Percentiles rank a stretch among this genome's conserved stretches.
phyloP scores from a whole-genome alignment of 1,284 basidiomycete species.

The Irpex rosettiformis region DNA sequence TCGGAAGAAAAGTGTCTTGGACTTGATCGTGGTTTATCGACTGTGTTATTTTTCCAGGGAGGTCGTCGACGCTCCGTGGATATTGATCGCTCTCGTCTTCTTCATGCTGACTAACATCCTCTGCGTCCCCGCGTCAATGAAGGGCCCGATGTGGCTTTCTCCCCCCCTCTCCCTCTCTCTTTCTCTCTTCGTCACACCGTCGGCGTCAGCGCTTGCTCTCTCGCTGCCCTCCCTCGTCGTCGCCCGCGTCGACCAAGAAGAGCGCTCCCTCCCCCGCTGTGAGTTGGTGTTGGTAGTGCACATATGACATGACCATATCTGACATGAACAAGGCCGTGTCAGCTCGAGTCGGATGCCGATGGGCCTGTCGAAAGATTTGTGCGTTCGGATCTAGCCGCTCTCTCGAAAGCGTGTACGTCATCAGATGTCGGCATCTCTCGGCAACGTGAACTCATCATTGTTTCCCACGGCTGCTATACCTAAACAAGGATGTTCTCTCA shows the following conservation, averaged over 20 bases:
- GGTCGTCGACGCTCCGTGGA: background rate
- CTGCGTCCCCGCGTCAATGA: background rate
- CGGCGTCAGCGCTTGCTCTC: no score
- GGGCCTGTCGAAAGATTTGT: background rate
- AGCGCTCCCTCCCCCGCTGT: no score
- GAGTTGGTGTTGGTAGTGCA: no score
- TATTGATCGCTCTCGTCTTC: background rate
- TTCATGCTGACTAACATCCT: background rate
- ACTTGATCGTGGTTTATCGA: background rate
- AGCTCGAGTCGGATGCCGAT: background rate
- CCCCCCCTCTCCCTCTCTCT: background rate
- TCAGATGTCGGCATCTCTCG: background rate
- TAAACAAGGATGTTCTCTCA: no score
- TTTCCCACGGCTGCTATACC: background rate
- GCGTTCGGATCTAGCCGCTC: conserved; percentile 2
- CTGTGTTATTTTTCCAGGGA: background rate
- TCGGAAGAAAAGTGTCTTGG: background rate
- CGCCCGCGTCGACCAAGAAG: no score
- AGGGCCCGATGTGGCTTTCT: background rate
- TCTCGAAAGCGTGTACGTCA: background rate
- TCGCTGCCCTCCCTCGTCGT: no score
- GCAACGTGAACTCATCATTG: background rate
- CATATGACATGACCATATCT: no score
- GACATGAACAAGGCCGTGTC: background rate
- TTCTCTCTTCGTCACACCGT: background rate